Conservation (phyloP, 306 rosid species). For the Cyamopsis tetragonoloba region DNA sequence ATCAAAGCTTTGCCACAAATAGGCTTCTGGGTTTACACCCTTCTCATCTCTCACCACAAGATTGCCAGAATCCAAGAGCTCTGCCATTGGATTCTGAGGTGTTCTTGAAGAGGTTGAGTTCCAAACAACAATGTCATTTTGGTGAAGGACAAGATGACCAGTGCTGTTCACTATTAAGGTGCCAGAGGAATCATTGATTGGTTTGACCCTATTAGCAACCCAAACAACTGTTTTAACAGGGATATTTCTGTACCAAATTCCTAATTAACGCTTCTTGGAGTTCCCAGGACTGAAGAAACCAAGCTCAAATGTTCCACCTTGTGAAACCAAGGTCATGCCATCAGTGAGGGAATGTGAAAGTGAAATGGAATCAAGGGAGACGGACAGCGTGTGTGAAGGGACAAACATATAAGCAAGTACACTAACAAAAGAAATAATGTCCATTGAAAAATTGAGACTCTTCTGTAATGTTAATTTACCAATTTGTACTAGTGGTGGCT, state of each 20-base stretch:
- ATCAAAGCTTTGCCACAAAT: conserved; percentile 37
- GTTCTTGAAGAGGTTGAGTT: background rate
- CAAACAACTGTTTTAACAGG: conserved; percentile 5
- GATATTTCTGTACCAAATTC: conserved; percentile 27
- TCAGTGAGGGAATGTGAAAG: background rate
- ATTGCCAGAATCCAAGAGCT: conserved; percentile 25
- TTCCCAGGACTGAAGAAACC: conserved; percentile 33
- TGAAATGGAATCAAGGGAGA: too few relatives aligned
- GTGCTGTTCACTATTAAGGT: background rate
- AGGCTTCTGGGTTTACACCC: background rate
- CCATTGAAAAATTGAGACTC: too few relatives aligned
- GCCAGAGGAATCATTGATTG: conserved; percentile 13
- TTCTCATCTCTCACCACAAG: conserved; percentile 34
- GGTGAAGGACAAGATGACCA: conserved; percentile 12
- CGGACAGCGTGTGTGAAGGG: too few relatives aligned
- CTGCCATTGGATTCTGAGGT: conserved; percentile 9
- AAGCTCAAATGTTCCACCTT: conserved; percentile 12
- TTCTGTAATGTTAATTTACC: too few relatives aligned
- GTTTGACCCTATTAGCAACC: conserved; percentile 21
- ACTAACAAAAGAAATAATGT: background rate
- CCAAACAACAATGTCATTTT: conserved; percentile 12
- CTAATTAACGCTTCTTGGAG: conserved; percentile 9
- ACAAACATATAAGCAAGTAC: background rate
- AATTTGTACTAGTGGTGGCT: too few relatives aligned
- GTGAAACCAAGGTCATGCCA: conserved; percentile 24